Evolutionary conservation across 2,329 filamentous ascomycete genomes (phyloP), one percentile per base, ranked within the genome.

Genomic region (Polychaeton citri): DNA sequence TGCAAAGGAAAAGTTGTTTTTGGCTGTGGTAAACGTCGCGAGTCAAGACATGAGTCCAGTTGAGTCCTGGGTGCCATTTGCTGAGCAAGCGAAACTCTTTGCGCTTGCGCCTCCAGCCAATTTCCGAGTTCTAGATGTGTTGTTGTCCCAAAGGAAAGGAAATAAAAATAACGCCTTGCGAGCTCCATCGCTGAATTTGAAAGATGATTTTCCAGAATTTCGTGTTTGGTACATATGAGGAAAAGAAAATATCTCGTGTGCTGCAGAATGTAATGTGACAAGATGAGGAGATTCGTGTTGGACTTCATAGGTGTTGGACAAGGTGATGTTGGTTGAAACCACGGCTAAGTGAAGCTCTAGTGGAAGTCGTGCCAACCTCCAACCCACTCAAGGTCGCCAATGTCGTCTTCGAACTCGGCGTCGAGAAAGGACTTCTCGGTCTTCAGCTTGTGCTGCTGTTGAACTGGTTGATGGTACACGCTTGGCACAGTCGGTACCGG

Each of bases 361-460:
- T 75, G 71, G 59, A 74, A 67, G 57, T 77, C 76, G 60, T 82
- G 77, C 76, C 83, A 92, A 65, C 82, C 84, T 69, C 86, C 86
- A 76, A 94, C 84, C 79, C 88, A 93, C 75, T 93, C 86, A 68
- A 87, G 65, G 55, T 88, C 81, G 55, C 78, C 79, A 59, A 83
- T 72, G 54, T 80, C 76, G 54, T 80, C 76, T 30, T 46, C 43
- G 21, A 48, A 39, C 32, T 51, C 45, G 24, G 47, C 39, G 32
- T 50, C 44, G 42, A 51, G 46, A 53, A 72, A 60, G 49, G 49
- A 52, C 41, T 46, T 48, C 43, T 48, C 48, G 41, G 42, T 45
- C 52, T 47, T 50, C 32, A 38, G 20, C 37, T 34, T 19, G 28
- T 40, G 40, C 33, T 42, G 41, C 12, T 32, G 40, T 36, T 16